Evolutionary conservation across 2,329 filamentous ascomycete genomes (phyloP).

Genomic region (Nigrospora sphaerica): DNA sequence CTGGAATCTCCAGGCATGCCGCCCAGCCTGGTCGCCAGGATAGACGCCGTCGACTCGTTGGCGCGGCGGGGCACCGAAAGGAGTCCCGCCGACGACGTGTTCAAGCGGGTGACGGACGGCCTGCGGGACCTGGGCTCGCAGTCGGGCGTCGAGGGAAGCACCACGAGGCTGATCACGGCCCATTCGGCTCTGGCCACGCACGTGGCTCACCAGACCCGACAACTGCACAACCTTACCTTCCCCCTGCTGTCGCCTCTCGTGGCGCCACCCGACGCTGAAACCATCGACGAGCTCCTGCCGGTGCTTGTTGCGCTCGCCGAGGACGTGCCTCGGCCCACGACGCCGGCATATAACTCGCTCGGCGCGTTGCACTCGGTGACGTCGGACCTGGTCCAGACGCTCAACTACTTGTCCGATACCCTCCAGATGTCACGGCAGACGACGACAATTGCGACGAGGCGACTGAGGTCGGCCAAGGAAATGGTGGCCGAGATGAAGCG

Average conservation of each 20-base stretch:
- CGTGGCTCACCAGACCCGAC: slow-evolving; percentile 66
- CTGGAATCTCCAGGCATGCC: slow-evolving; percentile 63
- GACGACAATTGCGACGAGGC: slow-evolving; percentile 71
- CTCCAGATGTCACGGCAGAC: slow-evolving; percentile 91
- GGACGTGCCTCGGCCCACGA: slow-evolving; percentile 58
- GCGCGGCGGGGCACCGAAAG: slow-evolving; percentile 59
- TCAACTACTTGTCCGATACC: slow-evolving; percentile 83
- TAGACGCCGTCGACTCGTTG: slow-evolving; percentile 66
- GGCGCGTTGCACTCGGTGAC: slow-evolving; percentile 64
- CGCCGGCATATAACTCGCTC: slow-evolving; percentile 58
- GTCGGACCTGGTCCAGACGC: slow-evolving; percentile 66
- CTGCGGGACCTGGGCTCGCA: slow-evolving; percentile 68
- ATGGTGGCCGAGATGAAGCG: slow-evolving; percentile 77
- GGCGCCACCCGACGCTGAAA: slow-evolving; percentile 53
- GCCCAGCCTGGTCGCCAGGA: slow-evolving; percentile 58
- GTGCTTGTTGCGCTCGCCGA: slow-evolving; percentile 59
- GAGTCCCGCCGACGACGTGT: slow-evolving; percentile 57
- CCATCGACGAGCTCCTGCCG: slow-evolving; percentile 62
- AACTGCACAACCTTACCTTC: slow-evolving; percentile 66
- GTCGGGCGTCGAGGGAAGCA: slow-evolving; percentile 63
- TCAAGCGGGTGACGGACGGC: slow-evolving; percentile 61
- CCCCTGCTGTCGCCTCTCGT: slow-evolving; percentile 63
- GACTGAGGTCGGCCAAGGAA: slow-evolving; percentile 75
- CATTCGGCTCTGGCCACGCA: slow-evolving; percentile 70
- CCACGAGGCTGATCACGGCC: slow-evolving; percentile 67